Conservation (phyloP, 306 rosid species). For the Canavalia gladiata region DNA sequence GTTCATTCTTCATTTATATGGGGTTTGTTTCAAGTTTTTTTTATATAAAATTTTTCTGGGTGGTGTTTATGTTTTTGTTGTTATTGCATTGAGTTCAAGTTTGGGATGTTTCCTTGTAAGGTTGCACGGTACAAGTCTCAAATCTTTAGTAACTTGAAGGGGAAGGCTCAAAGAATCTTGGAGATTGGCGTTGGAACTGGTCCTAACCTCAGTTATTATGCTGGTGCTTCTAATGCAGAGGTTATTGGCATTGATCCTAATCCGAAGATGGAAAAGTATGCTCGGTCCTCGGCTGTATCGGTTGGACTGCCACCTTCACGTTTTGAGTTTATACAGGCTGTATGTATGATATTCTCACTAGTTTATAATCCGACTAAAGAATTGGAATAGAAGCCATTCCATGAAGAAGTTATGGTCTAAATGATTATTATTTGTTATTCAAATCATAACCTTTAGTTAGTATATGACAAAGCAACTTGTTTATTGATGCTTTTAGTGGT, state of each 20-base stretch:
- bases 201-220: constrained; percentile 81
- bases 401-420: constrained; percentile 20
- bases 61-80: not conserved
- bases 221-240: constrained; percentile 54
- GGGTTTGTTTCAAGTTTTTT: not conserved
- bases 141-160: constrained; percentile 69
- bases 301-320: constrained; percentile 72
- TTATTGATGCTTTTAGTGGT: constrained; percentile 16
- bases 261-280: constrained; percentile 84
- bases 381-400: constrained; percentile 15
- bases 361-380: constrained; percentile 14
- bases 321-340: constrained; percentile 84
- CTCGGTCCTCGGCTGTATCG: constrained; percentile 63
- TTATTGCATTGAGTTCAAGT: not conserved
- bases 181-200: constrained; percentile 94
- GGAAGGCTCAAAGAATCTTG: constrained; percentile 73
- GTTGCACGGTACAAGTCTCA: constrained; percentile 79
- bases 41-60: not conserved
- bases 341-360: constrained; percentile 47
- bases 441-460: not conserved
- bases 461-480: not conserved
- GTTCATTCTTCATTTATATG: constrained; percentile 15
- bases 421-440: not conserved
- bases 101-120: constrained; percentile 52
- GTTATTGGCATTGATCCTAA: constrained; percentile 90